Base-by-base conservation (phyloP, 2,329 filamentous ascomycete genomes). In the Calonectria honghensis region DNA sequence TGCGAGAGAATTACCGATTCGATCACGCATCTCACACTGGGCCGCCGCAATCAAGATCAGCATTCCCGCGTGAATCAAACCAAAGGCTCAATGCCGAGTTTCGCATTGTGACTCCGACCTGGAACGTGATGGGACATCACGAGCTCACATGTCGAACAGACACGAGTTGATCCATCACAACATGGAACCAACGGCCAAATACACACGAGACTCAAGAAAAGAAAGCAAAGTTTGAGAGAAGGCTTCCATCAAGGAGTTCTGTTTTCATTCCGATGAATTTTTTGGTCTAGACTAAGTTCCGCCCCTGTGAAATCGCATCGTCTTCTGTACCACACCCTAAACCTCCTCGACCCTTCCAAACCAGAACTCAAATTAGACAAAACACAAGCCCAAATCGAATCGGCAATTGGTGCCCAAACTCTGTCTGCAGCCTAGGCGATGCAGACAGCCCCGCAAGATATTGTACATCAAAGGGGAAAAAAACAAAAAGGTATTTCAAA, bases 381-480 rank as follows among this genome's bases (percentile, higher is more conserved):
- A 67, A 76, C 45, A 77, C 70, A 63, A 77, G 73, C 72, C 50
- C 57, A 63, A 57, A 59, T 59, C 48, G 41, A 50, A 39, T 63
- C 35, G 16, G 41, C 37, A 68, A 51, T 65, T 37, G 24, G 18
- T 37, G 69, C 72, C 78, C 73, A 57, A 37, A 70, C 70, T 52
- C 31, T 63, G 29, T 11, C 24, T 50, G 67, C 79, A 81, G 81
- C 78, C 80, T 80, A 78, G 74, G 75, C 77, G 78, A 61, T 79
- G 77, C 75, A 83, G 80, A 80, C 80, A 32, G 79, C 76, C 70
- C 51, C 65, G 77, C 78, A 80, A 78, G 70, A 73, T 79, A 82
- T 79, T 82, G 66, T 85, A 85, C 83, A 85, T 39, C 65, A 73
- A 79, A 81, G 61, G 70, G 66, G 69, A 54, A 70, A 48, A 74